Evolutionary conservation across 768 basidiomycete species (phyloP), one percentile per base, ranked within the genome.

Genomic region (Rubroboletus pulcherrimus): DNA sequence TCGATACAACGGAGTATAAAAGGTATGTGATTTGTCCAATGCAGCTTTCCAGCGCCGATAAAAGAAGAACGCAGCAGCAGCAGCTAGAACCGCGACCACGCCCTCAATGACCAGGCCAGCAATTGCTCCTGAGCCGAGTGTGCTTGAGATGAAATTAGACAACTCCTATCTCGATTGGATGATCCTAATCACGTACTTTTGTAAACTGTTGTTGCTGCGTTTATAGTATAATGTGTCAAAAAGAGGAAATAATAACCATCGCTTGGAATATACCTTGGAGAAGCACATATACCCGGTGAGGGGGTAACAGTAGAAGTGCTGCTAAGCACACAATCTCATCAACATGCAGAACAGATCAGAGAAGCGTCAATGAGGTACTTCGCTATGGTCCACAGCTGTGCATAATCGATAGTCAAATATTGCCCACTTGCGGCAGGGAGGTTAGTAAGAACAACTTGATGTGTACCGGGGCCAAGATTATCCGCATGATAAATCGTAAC

Each of bases 381-480:
- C 26, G 60, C 35, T 30, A 55, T 17, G 21, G 57, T 31, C 51
- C 61, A 63, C 19, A 70, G 21, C 17, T 61, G 52, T 10, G 75
- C 76, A 45, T 72, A 71, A 40, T 75, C 69, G 35, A 76, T 65
- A 10, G 68, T 51, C 31, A 74, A 53, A 17, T 53, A 60, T 55
- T 67, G 60, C 4, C 60, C 62, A n/a, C 50, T 62, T 10, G 47
- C 14, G 3, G 49, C 56, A n/a, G 74, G 68, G 34, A 62, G 59
- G 41, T 74, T 74, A 17, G 62, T 66, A 34, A 77, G 47, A n/a
- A 56, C 56, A 11, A 77, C 6, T 21, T 64, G 69, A 56, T 78
- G 65, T 59, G 68, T 19, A n/a, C 76, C 71, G 7, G 75, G 43
- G 17, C 78, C 79, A 35, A 72, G 78, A 14, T 78, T 61, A 11